Conservation (phyloP, 768 basidiomycete genomes). For the Trametes gibbosa region DNA sequence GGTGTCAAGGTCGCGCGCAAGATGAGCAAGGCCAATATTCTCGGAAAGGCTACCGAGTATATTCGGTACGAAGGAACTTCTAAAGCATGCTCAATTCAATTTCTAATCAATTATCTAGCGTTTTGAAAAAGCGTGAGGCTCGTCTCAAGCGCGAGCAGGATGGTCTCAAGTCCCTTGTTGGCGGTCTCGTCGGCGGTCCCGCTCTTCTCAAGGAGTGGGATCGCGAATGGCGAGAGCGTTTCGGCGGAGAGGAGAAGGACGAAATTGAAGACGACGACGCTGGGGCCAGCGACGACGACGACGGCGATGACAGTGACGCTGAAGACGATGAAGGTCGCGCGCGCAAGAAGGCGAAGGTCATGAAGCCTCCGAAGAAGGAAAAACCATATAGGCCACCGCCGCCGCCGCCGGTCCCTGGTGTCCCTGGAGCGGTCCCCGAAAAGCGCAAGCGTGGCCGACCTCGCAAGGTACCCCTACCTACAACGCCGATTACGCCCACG, state of each 20-base stretch:
- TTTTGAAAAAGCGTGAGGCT: conserved; percentile 74
- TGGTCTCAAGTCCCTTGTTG: conserved; percentile 66
- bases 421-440: conserved; percentile 48
- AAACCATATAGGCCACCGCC: conserved; percentile 38
- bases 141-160: conserved; percentile 73
- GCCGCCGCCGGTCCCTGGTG: conserved; percentile 31
- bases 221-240: conserved; percentile 64
- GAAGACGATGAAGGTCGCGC: conserved; percentile 46
- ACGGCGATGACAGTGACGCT: conserved; percentile 45
- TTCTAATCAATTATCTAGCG: conserved; percentile 39
- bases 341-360: conserved; percentile 61
- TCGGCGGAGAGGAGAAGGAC: conserved; percentile 75
- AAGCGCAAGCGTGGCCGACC: conserved; percentile 86
- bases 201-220: conserved; percentile 76
- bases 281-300: conserved; percentile 46
- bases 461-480: conserved; percentile 60
- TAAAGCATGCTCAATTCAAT: neutral
- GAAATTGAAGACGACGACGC: conserved; percentile 45
- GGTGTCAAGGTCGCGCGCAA: conserved; percentile 92
- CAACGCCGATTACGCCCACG: conserved; percentile 25
- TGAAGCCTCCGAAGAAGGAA: conserved; percentile 39
- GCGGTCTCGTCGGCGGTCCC: conserved; percentile 71
- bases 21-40: conserved; percentile 86
- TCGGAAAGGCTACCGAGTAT: conserved; percentile 90
- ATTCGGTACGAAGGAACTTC: conserved; percentile 47